Evolutionary conservation across 2,329 filamentous ascomycete genomes (phyloP).

Genomic region (Aspergillus fructus): DNA sequence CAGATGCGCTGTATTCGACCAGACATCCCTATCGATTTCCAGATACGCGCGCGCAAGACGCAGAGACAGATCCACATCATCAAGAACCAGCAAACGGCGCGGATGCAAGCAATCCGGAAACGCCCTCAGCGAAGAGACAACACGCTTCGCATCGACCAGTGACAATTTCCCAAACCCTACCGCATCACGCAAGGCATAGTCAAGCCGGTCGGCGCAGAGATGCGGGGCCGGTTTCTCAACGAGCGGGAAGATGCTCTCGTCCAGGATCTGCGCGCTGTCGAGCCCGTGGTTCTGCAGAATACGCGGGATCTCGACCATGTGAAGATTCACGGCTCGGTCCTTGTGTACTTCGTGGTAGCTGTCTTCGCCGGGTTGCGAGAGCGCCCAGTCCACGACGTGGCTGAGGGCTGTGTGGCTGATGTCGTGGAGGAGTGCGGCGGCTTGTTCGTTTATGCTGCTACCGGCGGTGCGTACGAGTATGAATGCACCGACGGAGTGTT

Average conservation of each 20-base stretch:
- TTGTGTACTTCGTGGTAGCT: conserved; percentile 46
- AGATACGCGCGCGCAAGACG: conserved; percentile 35
- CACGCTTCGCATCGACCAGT: conserved; percentile 26
- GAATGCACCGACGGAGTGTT: conserved; percentile 43
- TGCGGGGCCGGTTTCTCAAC: conserved; percentile 40
- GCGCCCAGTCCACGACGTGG: conserved; percentile 41
- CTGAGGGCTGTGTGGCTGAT: conserved; percentile 43
- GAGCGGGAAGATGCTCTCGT: conserved; percentile 40
- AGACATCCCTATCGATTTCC: conserved; percentile 36
- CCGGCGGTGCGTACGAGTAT: conserved; percentile 39
- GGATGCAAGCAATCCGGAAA: conserved; percentile 27
- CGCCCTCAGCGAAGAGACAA: conserved; percentile 29
- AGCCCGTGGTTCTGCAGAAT: conserved; percentile 36
- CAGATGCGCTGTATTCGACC: conserved; percentile 39
- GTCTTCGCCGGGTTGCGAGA: conserved; percentile 36
- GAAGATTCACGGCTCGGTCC: conserved; percentile 19
- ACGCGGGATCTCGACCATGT: conserved; percentile 16
- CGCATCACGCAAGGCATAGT: conserved; percentile 41
- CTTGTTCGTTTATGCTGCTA: conserved; percentile 37
- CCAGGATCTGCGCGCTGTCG: conserved; percentile 25
- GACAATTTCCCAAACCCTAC: conserved; percentile 34
- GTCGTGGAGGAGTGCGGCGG: conserved; percentile 42
- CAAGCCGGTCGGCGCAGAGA: conserved; percentile 43
- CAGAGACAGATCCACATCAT: conserved; percentile 30
- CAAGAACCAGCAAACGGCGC: conserved; percentile 33